Evolutionary conservation across 148 eudicot genomes (phyloP).

Genomic region (Fagopyrum tataricum): DNA sequence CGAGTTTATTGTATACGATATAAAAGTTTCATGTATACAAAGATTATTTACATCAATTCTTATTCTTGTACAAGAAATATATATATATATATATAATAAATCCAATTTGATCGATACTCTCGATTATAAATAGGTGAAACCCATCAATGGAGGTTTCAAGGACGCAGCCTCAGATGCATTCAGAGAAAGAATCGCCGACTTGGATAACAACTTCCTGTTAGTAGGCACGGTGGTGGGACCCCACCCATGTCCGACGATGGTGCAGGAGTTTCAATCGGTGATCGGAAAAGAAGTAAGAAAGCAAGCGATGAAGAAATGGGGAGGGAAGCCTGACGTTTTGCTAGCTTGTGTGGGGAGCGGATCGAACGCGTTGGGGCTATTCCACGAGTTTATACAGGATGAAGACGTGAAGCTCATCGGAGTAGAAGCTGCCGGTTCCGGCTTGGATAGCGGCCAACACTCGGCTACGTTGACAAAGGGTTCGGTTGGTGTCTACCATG

Average conservation of each 20-base stretch:
- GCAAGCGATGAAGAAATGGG: conserved; percentile 76
- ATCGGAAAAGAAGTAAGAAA: conserved; percentile 82
- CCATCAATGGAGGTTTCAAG: conserved; percentile 45
- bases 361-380: conserved; percentile 78
- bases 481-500: conserved; percentile 64
- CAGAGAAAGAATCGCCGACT: conserved; percentile 27
- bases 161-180: conserved; percentile 61
- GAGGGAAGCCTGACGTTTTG: conserved; percentile 67
- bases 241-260: conserved; percentile 85
- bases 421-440: conserved; percentile 64
- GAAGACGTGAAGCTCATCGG: conserved; percentile 59
- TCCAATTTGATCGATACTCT: no score
- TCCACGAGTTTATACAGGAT: conserved; percentile 62
- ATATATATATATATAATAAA: no score
- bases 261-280: conserved; percentile 70
- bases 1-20: no score
- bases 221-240: conserved; percentile 43
- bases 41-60: no score
- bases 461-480: conserved; percentile 62
- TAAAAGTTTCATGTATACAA: no score
- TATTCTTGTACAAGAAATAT: no score
- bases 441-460: conserved; percentile 55
- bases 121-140: conserved; percentile 20
- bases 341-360: conserved; percentile 90
- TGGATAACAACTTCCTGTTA: conserved; percentile 33